Base-by-base conservation (phyloP, 202 grass and related monocot species). In the Setaria italica region DNA sequence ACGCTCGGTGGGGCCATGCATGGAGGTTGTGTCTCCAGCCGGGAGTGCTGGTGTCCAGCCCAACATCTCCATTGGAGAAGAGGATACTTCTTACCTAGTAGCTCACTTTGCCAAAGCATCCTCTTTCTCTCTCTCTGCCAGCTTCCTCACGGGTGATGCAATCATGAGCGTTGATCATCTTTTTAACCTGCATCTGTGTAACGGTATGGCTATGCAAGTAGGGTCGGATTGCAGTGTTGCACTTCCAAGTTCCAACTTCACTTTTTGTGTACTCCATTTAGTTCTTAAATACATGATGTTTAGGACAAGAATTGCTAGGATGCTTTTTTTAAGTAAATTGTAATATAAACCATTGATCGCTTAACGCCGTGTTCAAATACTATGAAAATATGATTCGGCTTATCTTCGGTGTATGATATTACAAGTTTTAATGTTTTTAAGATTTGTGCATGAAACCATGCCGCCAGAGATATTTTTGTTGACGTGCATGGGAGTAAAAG, bases 61-160 rank as follows among this genome's bases (percentile, higher is more conserved):
- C 74, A 78, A 72, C 86, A 83, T 78, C 73, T 77, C 72, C 86
- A 60, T 77, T 54, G 72, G 80, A 70, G 72, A 78, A 54, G 86
- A 88, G 32, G 65, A 68, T 70, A 12, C 3, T 2, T 2, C 62
- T 62, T 25, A 46, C 43, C 41, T 21, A 9, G 13, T 2, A 45
- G 53, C 51, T 57, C 50, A 16, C 74, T 70, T 85, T 79, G 49
- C 33, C 83, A 48, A 77, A 25, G 76, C 84, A 57, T 41, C 9
- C n/a, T 58, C 3, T 37, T 11, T 42, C 47, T 72, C 3, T 37
- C 19, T 42, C 47, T 72, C 63, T 72, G 74, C 66, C 86, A 84
- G 80, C 80, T 84, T 72, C 66, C 74, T 57, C 80, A 55, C 80
- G 68, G 74, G 16, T 56, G 73, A 41, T 78, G 73, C 66, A 83